Evolutionary conservation across 2,329 filamentous ascomycete species (phyloP), one percentile per base, ranked within the genome.

Genomic region (Penicillium sp.): DNA sequence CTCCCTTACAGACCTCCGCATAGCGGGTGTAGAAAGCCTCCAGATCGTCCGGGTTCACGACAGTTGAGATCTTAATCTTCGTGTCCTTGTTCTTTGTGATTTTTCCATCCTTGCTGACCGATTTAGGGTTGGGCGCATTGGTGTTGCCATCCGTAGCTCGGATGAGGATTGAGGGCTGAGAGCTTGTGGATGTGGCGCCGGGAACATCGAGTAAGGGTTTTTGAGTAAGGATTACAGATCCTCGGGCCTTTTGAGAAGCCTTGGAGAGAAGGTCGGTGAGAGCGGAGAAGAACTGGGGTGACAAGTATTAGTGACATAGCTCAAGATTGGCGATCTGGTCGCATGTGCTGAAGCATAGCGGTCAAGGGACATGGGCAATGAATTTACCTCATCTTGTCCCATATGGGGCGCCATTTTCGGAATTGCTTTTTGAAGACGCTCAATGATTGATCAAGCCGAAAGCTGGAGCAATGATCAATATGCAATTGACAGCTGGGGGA

Each of bases 1-100:
- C 91, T 0, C 82, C 79, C 79, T 96, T 97, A 77, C 92, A 97
- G 3, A 92, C 82, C 63, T 97, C 94, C 21, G 92, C 92, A 77
- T 97, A 99, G 48, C 85, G 82, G 29, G 80, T 77, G 72, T 92
- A 99, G 70, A 99, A 99, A 0, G 73, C 78, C 50, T 95, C 92
- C 10, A 97, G 73, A 5, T 88, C 85, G 54, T 87, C 84, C 1
- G 89, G 85, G 52, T 88, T 82, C 1, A 97, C 92, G 0, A 96
- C 75, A 0, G 94, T 97, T 2, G 90, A 91, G 24, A 97, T 71
- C 73, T 92, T 96, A 62, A 90, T 75, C 66, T 85, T 86, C 62
- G 88, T 87, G 52, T 81, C 72, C 39, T 79, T 73, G 52, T 64
- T 60, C 54, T 67, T 63, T 38, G 56, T 49, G 18, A 62, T 48